Evolutionary conservation across 805 yeast genomes (phyloP), one percentile per base, ranked within the genome.

Genomic region (Phaffomyces thermotolerans): DNA sequence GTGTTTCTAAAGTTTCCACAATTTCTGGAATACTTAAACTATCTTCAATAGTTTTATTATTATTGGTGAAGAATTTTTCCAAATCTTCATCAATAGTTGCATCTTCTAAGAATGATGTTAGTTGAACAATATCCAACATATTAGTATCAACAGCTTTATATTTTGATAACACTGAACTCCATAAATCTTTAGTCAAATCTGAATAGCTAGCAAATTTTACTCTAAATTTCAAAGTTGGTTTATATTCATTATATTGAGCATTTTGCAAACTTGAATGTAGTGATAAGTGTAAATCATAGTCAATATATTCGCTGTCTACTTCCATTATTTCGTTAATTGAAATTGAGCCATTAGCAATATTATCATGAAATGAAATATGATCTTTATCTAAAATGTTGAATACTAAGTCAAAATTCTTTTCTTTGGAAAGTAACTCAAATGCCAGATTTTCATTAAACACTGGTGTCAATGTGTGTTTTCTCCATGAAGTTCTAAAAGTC

Each of bases 371-470:
- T 1, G 96, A 80, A 47, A 90, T 73, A 30, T 78, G 74, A 60
- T 91, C 99, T 51, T 83, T 85, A 60, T 91, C 99, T 58, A 88
- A 66, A 4, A 93, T 80, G 24, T 81, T 73, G 56, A 91, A 80
- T 42, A 76, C 75, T 39, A 93, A 65, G 41, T 81, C 75, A 58
- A 72, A 91, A 49, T 72, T 73, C 23, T 65, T 63, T 57, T 91
- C 97, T 48, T 73, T 74, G 4, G 78, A 72, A 31, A 76, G 67
- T 0, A 91, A 75, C 49, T 89, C 95, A 58, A 91, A 84, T 1
- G 91, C 81, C 18, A 90, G 63, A 50, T 82, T 68, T 60, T 90
- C 95, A 53, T 88, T 80, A 64, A 80, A 91, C 1, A 80, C 72
- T 0, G 99, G 99, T 43, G 81, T 81, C 41, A 87, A 62, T 1